Conservation (phyloP, 257 asterid genomes). For the Plantago ovata region DNA sequence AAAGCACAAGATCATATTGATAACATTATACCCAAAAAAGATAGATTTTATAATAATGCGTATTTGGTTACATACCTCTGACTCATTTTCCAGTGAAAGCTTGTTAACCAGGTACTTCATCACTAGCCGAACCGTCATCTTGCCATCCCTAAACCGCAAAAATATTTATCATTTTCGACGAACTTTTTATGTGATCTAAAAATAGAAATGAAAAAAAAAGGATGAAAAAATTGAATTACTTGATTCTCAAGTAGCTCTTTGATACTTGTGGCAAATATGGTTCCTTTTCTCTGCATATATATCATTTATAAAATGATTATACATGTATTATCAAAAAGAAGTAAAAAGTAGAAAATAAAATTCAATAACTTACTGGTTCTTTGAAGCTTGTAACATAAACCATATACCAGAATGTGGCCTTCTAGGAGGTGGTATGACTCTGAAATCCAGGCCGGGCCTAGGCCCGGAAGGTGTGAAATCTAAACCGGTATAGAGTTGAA, state of each 20-base stretch:
- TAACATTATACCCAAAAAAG: background rate
- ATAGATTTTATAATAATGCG: background rate
- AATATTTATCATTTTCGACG: background rate
- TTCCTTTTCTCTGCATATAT: conserved; percentile 68
- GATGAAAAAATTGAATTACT: conserved; percentile 33
- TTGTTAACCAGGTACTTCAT: conserved; percentile 79
- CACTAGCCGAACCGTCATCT: conserved; percentile 75
- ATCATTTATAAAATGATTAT: background rate
- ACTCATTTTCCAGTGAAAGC: conserved; percentile 77
- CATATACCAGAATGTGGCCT: conserved; percentile 86
- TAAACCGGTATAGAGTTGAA: conserved; percentile 36
- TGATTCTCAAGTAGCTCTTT: conserved; percentile 90
- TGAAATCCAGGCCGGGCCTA: conserved; percentile 44
- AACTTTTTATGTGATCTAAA: background rate
- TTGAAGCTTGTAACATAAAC: conserved; percentile 77
- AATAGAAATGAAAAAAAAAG: background rate
- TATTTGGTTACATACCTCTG: conserved; percentile 59
- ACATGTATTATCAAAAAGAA: background rate
- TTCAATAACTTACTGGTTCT: conserved; percentile 64
- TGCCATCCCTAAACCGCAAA: conserved; percentile 60
- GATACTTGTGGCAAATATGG: conserved; percentile 88
- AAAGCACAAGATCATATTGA: background rate
- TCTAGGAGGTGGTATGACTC: conserved; percentile 75
- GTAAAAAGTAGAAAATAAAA: background rate
- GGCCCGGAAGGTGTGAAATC: conserved; percentile 22